Evolutionary conservation across 306 rosid species (phyloP).

Genomic region (Vachellia pachyceras): DNA sequence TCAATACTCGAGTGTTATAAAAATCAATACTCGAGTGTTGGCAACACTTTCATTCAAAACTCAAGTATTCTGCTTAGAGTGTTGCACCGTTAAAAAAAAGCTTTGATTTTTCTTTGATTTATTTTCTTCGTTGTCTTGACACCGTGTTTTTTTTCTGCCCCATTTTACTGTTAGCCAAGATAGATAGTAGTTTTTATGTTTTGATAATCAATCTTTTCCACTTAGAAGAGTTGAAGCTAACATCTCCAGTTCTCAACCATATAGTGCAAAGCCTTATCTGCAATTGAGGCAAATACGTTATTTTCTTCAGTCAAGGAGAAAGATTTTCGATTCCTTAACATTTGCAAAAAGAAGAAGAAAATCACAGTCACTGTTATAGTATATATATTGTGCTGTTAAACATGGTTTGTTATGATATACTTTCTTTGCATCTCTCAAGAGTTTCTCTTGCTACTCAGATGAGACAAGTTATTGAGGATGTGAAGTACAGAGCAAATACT

Average conservation of each 20-base stretch:
- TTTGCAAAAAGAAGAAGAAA: conserved; percentile 7
- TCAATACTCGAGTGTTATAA: no score
- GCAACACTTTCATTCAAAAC: no score
- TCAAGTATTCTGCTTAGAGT: no score
- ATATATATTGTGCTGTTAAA: conserved; percentile 29
- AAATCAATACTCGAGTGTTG: no score
- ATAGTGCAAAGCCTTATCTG: conserved; percentile 12
- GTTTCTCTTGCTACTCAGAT: conserved; percentile 51
- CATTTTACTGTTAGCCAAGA: no score
- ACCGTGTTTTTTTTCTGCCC: not conserved
- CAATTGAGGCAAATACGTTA: conserved; percentile 9
- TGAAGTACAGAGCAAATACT: no score
- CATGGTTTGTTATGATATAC: no score
- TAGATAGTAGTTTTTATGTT: not conserved
- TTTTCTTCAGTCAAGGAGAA: conserved; percentile 21
- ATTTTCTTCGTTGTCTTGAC: not conserved
- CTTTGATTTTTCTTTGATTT: no score
- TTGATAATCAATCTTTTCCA: conserved; percentile 22
- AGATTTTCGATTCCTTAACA: not conserved
- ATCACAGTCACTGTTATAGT: conserved; percentile 4
- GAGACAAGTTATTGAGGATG: conserved; percentile 63
- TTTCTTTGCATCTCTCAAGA: conserved; percentile 30
- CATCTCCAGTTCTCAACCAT: no score
- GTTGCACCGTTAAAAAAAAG: no score
- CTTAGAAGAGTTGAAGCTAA: no score